These are phyloP conservation scores for Massarina eburnea DNA, from an alignment of 2,329 filamentous ascomycete species.

Conservation along the genomic window DNA sequence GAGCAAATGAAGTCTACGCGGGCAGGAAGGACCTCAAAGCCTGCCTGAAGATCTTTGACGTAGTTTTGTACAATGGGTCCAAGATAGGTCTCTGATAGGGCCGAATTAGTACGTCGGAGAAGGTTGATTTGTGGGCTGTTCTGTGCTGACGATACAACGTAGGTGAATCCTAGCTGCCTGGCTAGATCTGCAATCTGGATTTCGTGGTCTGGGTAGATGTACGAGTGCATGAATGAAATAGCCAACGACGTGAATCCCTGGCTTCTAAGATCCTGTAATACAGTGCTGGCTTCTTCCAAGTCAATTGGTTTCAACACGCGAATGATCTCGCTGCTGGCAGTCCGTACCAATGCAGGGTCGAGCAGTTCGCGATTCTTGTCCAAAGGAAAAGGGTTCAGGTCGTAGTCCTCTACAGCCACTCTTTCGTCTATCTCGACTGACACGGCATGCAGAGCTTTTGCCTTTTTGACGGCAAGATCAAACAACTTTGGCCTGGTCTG, in stretches of 20 bases:
- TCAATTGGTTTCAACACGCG: constrained; percentile 26
- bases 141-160: constrained; percentile 71
- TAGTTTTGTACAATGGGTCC: constrained; percentile 75
- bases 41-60: constrained; percentile 59
- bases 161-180: constrained; percentile 74
- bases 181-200: constrained; percentile 73
- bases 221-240: constrained; percentile 84
- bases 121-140: constrained; percentile 79
- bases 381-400: constrained; percentile 21
- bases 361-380: constrained; percentile 7
- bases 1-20: constrained; percentile 91
- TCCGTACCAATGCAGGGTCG: constrained; percentile 15
- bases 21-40: constrained; percentile 60
- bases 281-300: constrained; percentile 4
- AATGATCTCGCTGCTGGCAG: constrained; percentile 30
- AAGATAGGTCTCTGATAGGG: constrained; percentile 73
- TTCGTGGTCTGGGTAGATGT: constrained; percentile 84
- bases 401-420: constrained; percentile 33
- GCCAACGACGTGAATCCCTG: constrained; percentile 74
- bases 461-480: constrained; percentile 22
- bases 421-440: constrained; percentile 25
- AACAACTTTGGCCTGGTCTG: constrained; percentile 36
- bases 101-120: constrained; percentile 69
- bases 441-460: constrained; percentile 20
- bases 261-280: constrained; percentile 36